Evolutionary conservation across 768 basidiomycete genomes (phyloP).

Genomic region (Pulveroboletus sp.): DNA sequence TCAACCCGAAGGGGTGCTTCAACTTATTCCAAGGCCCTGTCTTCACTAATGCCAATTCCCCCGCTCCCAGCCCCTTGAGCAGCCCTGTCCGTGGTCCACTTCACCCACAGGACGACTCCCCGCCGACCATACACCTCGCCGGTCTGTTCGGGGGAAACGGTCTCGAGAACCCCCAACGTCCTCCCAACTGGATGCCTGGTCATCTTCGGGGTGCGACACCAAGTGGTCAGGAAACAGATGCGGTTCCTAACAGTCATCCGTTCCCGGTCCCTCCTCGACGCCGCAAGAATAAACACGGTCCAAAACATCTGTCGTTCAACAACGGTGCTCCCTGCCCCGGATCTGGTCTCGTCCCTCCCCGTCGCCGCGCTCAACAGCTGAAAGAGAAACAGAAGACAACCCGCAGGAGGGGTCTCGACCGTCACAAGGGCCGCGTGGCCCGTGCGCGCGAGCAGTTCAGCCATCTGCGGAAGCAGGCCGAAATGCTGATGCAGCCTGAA

Average conservation of each 20-base stretch:
- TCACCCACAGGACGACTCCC: conserved; percentile 5
- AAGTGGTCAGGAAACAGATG: neutral
- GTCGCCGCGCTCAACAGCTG: neutral
- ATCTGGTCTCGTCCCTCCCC: neutral
- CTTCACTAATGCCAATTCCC: conserved; percentile 9
- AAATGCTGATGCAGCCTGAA: conserved; percentile 13
- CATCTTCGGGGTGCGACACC: neutral
- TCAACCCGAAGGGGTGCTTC: conserved; percentile 18
- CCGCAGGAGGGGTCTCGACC: neutral
- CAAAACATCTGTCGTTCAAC: conserved; percentile 17
- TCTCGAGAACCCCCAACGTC: neutral
- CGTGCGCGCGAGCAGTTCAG: conserved; percentile 1
- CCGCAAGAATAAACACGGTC: conserved; percentile 12
- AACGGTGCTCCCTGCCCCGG: neutral
- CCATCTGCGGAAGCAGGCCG: conserved; percentile 10
- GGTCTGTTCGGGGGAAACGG: neutral
- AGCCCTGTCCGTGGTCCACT: conserved; percentile 9
- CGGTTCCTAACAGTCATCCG: neutral
- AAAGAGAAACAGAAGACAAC: conserved; percentile 8
- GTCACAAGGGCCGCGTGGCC: conserved; percentile 1
- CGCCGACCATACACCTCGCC: conserved; percentile 6
- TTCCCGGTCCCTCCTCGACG: neutral
- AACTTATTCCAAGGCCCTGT: conserved; percentile 13
- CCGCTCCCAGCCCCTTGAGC: conserved; percentile 13
- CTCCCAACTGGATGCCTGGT: neutral